phyloP scores from a whole-genome alignment of 2,329 filamentous ascomycete genomes.

The Boeremia lycopersici region DNA sequence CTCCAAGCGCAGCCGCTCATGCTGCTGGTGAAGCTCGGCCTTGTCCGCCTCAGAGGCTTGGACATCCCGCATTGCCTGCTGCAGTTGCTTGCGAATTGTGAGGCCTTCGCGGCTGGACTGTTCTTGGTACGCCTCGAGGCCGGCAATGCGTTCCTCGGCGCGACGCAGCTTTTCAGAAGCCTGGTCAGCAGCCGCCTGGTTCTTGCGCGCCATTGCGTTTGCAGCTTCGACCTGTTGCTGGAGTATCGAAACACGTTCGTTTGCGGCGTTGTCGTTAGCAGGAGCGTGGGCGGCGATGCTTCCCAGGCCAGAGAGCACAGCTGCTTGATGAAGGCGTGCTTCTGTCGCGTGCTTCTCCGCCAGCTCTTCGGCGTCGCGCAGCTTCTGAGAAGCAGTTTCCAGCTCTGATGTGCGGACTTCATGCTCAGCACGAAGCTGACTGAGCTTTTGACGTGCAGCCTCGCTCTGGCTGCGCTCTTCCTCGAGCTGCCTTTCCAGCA shows the following conservation, averaged over 20 bases:
- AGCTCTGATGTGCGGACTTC: slow-evolving; percentile 81
- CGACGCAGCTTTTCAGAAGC: slow-evolving; percentile 88
- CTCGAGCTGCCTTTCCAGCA: slow-evolving; percentile 80
- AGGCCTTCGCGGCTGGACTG: slow-evolving; percentile 94
- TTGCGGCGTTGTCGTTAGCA: slow-evolving; percentile 53
- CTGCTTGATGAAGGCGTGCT: slow-evolving; percentile 81
- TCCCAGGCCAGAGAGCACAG: slow-evolving; percentile 81
- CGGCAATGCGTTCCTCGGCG: slow-evolving; percentile 95
- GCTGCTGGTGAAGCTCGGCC: slow-evolving; percentile 78
- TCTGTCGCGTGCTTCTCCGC: slow-evolving; percentile 87
- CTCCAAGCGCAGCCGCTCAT: slow-evolving; percentile 87
- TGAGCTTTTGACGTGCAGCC: slow-evolving; percentile 75
- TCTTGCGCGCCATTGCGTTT: slow-evolving; percentile 81
- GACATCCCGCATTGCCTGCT: slow-evolving; percentile 80
- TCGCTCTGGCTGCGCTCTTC: slow-evolving; percentile 82
- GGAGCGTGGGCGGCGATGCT: slow-evolving; percentile 67
- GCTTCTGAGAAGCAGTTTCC: slow-evolving; percentile 71
- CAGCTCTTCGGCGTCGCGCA: slow-evolving; percentile 86
- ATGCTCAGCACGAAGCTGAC: slow-evolving; percentile 79
- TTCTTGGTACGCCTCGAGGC: slow-evolving; percentile 95
- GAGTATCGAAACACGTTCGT: slow-evolving; percentile 73
- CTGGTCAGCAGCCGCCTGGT: slow-evolving; percentile 84
- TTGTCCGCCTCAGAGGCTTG: slow-evolving; percentile 82
- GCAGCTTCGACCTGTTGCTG: slow-evolving; percentile 80
- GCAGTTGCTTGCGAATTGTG: slow-evolving; percentile 85